Conservation (phyloP, 2,329 filamentous ascomycete genomes). For the Fusarium torreyae region DNA sequence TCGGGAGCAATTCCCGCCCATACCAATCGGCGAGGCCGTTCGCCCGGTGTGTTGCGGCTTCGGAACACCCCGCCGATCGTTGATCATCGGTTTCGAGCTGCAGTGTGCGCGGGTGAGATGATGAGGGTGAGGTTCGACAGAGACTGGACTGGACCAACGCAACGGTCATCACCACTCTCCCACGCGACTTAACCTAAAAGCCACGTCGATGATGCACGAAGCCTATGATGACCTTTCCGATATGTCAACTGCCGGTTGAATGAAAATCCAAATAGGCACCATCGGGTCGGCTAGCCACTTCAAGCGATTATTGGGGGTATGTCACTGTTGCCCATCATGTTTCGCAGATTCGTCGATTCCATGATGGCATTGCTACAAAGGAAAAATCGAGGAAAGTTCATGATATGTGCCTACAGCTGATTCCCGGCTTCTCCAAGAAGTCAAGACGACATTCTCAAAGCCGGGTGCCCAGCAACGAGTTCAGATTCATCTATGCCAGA, state of each 20-base stretch:
- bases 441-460: conserved; percentile 69
- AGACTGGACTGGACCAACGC: conserved; percentile 6
- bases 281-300: not conserved
- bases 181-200: conserved; percentile 24
- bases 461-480: conserved; percentile 71
- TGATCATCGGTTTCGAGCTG: conserved; percentile 29
- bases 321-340: conserved; percentile 5
- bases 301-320: conserved; percentile 2
- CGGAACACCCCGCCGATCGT: conserved; percentile 42
- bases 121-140: conserved; percentile 9
- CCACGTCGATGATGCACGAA: conserved; percentile 28
- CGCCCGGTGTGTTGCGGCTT: conserved; percentile 27
- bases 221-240: conserved; percentile 21
- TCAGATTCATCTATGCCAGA: conserved; percentile 66
- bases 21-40: conserved; percentile 46
- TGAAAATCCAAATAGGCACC: conserved; percentile 8
- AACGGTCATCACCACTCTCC: conserved; percentile 33
- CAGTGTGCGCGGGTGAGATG: conserved; percentile 23
- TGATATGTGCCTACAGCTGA: conserved; percentile 71
- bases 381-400: not conserved
- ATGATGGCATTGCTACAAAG: not conserved
- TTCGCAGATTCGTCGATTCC: not conserved
- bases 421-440: conserved; percentile 69
- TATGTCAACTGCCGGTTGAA: conserved; percentile 36
- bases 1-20: conserved; percentile 24